A percentile compares a stretch with the other conserved stretches of the same genome.
Evolutionary conservation across 1,284 basidiomycete genomes (phyloP).

Genomic region (Rhizoctonia solani): DNA sequence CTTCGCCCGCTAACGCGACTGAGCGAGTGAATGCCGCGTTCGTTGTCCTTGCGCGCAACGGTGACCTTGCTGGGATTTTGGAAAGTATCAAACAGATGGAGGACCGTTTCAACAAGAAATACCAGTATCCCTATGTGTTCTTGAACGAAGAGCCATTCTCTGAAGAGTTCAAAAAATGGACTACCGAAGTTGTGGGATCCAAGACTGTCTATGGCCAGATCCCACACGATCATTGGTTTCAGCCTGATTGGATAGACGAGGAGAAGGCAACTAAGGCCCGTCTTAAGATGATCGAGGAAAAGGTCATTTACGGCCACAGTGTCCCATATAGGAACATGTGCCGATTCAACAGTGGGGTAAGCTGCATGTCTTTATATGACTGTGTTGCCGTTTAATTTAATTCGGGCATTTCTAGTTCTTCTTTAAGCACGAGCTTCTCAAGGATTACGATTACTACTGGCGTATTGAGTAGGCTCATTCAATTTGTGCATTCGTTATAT

Average conservation of each 20-base stretch:
- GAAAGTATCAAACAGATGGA: slow-evolving; percentile 78
- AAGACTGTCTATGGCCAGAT: slow-evolving; percentile 82
- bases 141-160: slow-evolving; percentile 81
- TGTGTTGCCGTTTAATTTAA: slow-evolving; percentile 11
- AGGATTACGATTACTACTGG: slow-evolving; percentile 92
- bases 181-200: slow-evolving; percentile 66
- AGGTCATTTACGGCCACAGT: slow-evolving; percentile 74
- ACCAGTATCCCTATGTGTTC: slow-evolving; percentile 84
- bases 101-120: slow-evolving; percentile 84
- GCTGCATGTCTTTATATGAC: slow-evolving; percentile 41
- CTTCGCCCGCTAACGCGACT: slow-evolving; percentile 31
- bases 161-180: slow-evolving; percentile 76
- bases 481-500: background rate
- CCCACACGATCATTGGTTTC: slow-evolving; percentile 79
- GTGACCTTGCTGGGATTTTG: slow-evolving; percentile 73
- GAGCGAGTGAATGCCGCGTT: slow-evolving; percentile 83
- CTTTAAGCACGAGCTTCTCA: slow-evolving; percentile 76
- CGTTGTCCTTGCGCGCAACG: slow-evolving; percentile 84
- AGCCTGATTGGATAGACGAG: slow-evolving; percentile 82
- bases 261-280: slow-evolving; percentile 65
- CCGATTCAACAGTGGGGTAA: slow-evolving; percentile 89
- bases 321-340: slow-evolving; percentile 84
- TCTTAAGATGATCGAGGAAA: slow-evolving; percentile 68
- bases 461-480: slow-evolving; percentile 62
- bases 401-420: slow-evolving; percentile 59